Evolutionary conservation across 768 basidiomycete species (phyloP).

Genomic region (Sporobolomyces pararoseus): DNA sequence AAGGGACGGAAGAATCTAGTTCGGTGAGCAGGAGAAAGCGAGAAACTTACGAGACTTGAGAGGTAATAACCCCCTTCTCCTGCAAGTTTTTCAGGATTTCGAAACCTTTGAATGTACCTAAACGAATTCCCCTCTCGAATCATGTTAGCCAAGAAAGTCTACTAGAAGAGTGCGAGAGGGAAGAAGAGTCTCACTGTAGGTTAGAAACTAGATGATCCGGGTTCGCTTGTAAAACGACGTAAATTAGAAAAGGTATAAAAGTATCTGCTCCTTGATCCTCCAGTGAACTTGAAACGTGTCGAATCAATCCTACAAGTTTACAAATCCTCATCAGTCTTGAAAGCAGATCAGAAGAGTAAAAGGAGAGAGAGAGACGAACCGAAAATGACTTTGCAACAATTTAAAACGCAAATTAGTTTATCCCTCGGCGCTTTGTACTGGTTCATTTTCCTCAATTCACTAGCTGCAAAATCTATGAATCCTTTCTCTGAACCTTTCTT

Average conservation of each 20-base stretch:
- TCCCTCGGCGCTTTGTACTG: constrained; percentile 98
- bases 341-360: background rate
- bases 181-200: constrained; percentile 62
- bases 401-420: constrained; percentile 94
- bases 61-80: constrained; percentile 97
- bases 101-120: constrained; percentile 92
- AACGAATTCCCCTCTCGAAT: too few species aligned
- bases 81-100: constrained; percentile 80
- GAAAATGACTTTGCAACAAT: constrained; percentile 98
- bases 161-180: background rate
- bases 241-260: constrained; percentile 91
- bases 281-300: constrained; percentile 70
- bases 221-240: constrained; percentile 88
- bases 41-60: constrained; percentile 74
- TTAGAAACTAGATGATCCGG: constrained; percentile 90
- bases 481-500: background rate
- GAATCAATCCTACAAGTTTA: constrained; percentile 65
- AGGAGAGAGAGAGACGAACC: constrained; percentile 57
- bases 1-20: too few species aligned
- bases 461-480: constrained; percentile 41
- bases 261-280: constrained; percentile 74
- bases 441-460: constrained; percentile 87
- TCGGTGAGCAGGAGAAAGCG: background rate
- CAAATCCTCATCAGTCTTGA: background rate
- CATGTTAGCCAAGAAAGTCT: too few species aligned